Conservation (phyloP, 2,329 filamentous ascomycete species). For the Alternaria ethzedia region DNA sequence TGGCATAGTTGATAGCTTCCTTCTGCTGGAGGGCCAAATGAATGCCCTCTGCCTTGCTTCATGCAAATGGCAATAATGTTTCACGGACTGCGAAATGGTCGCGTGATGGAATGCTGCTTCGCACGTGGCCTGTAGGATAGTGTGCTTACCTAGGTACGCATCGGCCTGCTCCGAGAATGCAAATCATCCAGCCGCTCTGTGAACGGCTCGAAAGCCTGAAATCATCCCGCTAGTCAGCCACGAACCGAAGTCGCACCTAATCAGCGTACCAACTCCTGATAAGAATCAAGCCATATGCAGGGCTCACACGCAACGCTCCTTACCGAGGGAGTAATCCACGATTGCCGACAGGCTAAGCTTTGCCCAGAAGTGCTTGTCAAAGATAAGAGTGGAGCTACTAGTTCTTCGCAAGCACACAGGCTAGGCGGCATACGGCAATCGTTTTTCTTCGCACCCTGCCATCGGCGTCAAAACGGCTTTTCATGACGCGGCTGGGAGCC, state of each 20-base stretch:
- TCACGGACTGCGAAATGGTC: neutral
- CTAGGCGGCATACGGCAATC: conserved; percentile 20
- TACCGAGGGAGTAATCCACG: neutral
- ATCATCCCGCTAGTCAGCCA: neutral
- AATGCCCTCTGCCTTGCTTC: neutral
- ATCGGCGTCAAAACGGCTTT: conserved; percentile 6
- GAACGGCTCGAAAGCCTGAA: neutral
- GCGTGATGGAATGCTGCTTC: neutral
- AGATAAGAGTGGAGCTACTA: conserved; percentile 25
- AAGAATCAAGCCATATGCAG: neutral
- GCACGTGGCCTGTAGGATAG: neutral
- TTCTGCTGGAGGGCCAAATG: neutral
- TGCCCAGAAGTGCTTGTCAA: conserved; percentile 22
- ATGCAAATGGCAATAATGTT: neutral
- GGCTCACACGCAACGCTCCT: neutral
- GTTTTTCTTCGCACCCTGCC: neutral
- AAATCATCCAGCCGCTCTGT: neutral
- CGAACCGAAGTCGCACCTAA: neutral
- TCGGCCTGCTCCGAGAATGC: neutral
- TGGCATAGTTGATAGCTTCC: neutral
- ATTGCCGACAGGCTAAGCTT: conserved; percentile 12
- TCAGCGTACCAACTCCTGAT: neutral
- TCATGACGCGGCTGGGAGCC: conserved; percentile 15
- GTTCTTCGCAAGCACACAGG: conserved; percentile 5
- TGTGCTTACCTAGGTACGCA: neutral